These are phyloP conservation scores for Geotrichum restrictum DNA, from an alignment of 1,139 yeast species.

Conservation along the genomic window DNA sequence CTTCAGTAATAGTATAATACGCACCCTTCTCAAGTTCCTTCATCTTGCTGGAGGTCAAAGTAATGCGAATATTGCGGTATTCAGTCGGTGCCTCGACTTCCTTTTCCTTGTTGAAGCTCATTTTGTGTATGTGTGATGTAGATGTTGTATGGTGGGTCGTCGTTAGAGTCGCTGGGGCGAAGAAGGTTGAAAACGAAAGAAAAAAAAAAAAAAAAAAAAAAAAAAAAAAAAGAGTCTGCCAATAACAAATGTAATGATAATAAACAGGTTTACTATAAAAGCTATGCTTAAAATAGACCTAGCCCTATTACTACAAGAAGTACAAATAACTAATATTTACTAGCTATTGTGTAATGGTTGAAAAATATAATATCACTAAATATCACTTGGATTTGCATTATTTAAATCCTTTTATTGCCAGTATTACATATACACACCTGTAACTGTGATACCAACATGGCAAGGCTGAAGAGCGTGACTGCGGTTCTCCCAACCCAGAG, in stretches of 20 bases:
- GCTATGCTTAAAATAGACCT: background rate
- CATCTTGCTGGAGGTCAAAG: slow-evolving; percentile 98
- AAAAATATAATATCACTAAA: too few species aligned
- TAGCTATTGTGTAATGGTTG: too few species aligned
- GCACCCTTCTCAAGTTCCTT: slow-evolving; percentile 84
- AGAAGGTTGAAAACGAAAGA: too few species aligned
- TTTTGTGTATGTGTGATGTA: slow-evolving; percentile 24
- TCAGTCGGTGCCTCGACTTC: slow-evolving; percentile 78
- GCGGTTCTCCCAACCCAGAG: background rate
- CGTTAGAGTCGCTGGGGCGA: background rate
- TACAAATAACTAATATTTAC: too few species aligned
- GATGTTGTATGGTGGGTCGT: background rate
- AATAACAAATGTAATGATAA: background rate
- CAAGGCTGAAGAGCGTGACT: background rate
- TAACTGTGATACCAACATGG: background rate
- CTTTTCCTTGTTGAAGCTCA: slow-evolving; percentile 51
- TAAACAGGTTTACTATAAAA: background rate
- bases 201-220: slow-evolving; percentile 26
- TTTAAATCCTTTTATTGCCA: too few species aligned
- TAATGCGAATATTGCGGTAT: slow-evolving; percentile 97
- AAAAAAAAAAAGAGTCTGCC: slow-evolving; percentile 19
- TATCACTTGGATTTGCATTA: too few species aligned
- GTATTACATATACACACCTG: background rate
- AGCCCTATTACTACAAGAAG: background rate
- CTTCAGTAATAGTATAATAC: slow-evolving; percentile 36